These are phyloP conservation scores for Rhizopogon roseolus DNA, from an alignment of 768 basidiomycete genomes.

Conservation along the genomic window DNA sequence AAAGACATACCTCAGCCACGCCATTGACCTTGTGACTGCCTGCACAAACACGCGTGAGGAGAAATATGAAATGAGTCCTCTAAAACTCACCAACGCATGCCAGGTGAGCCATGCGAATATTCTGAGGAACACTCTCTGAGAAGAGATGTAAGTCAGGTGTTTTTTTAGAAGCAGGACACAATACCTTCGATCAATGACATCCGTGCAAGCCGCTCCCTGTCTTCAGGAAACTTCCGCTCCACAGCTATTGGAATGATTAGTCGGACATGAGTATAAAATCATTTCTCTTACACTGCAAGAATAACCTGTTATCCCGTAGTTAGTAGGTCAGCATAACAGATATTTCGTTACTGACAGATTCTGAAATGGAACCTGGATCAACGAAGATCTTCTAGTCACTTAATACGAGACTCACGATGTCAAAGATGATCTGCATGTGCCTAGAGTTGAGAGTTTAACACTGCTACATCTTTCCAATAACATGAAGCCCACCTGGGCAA, in stretches of 20 bases:
- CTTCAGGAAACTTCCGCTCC: slow-evolving; percentile 86
- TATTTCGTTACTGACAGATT: slow-evolving; percentile 32
- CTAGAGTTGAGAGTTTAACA: slow-evolving; percentile 23
- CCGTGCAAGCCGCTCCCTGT: slow-evolving; percentile 69
- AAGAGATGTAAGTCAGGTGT: neutral
- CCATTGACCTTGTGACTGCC: slow-evolving; percentile 88
- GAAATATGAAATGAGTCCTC: neutral
- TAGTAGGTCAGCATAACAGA: slow-evolving; percentile 21
- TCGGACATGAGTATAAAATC: neutral
- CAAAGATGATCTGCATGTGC: slow-evolving; percentile 90
- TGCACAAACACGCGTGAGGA: slow-evolving; percentile 15
- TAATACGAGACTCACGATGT: slow-evolving; percentile 56
- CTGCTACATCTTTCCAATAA: slow-evolving; percentile 3
- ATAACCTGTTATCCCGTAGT: slow-evolving; percentile 33
- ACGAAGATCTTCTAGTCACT: neutral
- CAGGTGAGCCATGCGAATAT: slow-evolving; percentile 87
- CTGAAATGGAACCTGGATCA: neutral
- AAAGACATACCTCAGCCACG: slow-evolving; percentile 70
- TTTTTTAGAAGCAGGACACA: neutral
- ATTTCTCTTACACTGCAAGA: slow-evolving; percentile 57
- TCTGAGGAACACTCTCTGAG: slow-evolving; percentile 79
- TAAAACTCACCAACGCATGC: slow-evolving; percentile 65
- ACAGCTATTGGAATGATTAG: slow-evolving; percentile 47
- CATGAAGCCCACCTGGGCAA: slow-evolving; percentile 57
- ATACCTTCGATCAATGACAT: slow-evolving; percentile 92